A percentile compares a stretch with the other conserved stretches of the same genome.
These are phyloP conservation scores for Hylodesmum podocarpum DNA, from an alignment of 306 rosid genomes.

Conservation along the genomic window DNA sequence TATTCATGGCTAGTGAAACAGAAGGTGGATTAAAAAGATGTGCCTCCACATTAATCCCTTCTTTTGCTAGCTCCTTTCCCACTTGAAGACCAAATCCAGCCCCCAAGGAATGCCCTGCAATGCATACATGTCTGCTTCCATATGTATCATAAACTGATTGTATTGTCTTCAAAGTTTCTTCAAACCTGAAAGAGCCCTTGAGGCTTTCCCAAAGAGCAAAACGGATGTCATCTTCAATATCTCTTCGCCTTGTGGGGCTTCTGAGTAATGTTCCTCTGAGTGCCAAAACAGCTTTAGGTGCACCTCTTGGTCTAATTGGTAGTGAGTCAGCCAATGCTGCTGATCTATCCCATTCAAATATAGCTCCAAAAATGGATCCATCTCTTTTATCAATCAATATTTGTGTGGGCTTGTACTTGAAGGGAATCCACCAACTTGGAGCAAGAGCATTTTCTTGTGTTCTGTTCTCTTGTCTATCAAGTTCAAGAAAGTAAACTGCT, in stretches of 20 bases:
- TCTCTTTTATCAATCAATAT: conserved; percentile 78
- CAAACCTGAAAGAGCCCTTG: conserved; percentile 76
- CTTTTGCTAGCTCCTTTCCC: conserved; percentile 78
- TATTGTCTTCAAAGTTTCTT: conserved; percentile 54
- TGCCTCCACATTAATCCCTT: conserved; percentile 70
- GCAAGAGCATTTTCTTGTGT: conserved; percentile 60
- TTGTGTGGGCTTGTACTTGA: conserved; percentile 66
- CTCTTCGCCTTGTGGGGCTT: conserved; percentile 64
- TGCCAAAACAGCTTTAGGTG: conserved; percentile 78
- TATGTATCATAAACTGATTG: conserved; percentile 51
- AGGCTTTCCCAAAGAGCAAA: conserved; percentile 85
- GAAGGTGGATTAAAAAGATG: conserved; percentile 95
- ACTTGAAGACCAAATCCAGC: conserved; percentile 91
- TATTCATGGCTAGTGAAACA: conserved; percentile 69
- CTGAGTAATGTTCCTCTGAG: conserved; percentile 86
- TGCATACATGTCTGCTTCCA: conserved; percentile 69
- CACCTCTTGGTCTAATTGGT: conserved; percentile 71
- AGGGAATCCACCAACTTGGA: conserved; percentile 82
- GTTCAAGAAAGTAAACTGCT: conserved; percentile 78
- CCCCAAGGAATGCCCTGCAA: conserved; percentile 89
- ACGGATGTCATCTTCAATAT: conserved; percentile 80
- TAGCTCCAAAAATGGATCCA: conserved; percentile 86
- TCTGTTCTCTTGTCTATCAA: conserved; percentile 81
- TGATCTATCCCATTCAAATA: conserved; percentile 80
- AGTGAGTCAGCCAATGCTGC: conserved; percentile 63